Evolutionary conservation across 768 basidiomycete genomes (phyloP).

Genomic region (Pulveroboletus sp.): DNA sequence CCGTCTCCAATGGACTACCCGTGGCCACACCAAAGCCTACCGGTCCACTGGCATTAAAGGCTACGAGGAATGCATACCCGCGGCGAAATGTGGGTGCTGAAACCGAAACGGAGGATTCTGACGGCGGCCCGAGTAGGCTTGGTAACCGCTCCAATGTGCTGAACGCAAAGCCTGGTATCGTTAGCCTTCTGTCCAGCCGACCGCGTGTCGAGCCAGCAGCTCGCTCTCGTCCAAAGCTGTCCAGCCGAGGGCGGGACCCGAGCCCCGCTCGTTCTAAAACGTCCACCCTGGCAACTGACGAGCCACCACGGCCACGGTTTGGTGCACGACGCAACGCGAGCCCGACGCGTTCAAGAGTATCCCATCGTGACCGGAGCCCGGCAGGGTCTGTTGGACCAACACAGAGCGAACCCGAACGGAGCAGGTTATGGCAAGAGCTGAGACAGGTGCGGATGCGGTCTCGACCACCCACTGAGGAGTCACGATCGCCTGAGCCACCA

Average conservation of each 20-base stretch:
- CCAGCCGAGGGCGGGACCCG: constrained; percentile 26
- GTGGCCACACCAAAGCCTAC: constrained; percentile 29
- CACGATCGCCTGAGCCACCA: constrained; percentile 38
- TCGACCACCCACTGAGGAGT: constrained; percentile 42
- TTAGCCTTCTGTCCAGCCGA: constrained; percentile 37
- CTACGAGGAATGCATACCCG: constrained; percentile 30
- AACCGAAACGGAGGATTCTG: constrained; percentile 33
- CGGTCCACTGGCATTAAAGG: constrained; percentile 22
- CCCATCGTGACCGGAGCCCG: constrained; percentile 29
- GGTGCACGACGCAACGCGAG: constrained; percentile 38
- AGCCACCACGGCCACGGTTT: constrained; percentile 33
- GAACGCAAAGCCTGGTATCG: constrained; percentile 32
- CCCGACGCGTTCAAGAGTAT: constrained; percentile 34
- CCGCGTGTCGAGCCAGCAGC: constrained; percentile 24
- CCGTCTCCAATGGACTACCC: constrained; percentile 42
- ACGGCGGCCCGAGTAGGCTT: constrained; percentile 25
- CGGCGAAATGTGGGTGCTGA: constrained; percentile 25
- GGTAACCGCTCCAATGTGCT: constrained; percentile 25
- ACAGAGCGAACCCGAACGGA: constrained; percentile 39
- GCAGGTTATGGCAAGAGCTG: constrained; percentile 56
- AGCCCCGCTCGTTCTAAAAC: constrained; percentile 32
- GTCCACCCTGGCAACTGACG: constrained; percentile 22
- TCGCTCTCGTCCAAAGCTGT: constrained; percentile 27
- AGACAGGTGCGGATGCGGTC: constrained; percentile 48
- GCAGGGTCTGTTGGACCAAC: constrained; percentile 25